These are phyloP conservation scores for Podila clonocystis DNA, from an alignment of 192 early-diverging fungal genomes.

Conservation along the genomic window DNA sequence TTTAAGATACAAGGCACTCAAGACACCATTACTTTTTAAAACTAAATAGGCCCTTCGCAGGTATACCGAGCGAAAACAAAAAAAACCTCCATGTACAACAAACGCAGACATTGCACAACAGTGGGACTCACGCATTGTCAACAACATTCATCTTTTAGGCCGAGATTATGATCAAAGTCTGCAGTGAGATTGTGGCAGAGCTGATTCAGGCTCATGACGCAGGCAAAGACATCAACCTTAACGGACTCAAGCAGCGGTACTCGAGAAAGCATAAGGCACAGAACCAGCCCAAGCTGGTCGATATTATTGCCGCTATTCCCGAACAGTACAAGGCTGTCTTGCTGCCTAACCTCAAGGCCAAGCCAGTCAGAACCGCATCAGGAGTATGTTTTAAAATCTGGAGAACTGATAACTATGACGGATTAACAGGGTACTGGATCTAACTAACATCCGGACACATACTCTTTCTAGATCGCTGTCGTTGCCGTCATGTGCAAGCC, in stretches of 20 bases:
- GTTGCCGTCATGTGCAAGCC: slow-evolving; percentile 98
- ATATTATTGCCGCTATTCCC: slow-evolving; percentile 98
- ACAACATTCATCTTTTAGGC: slow-evolving; percentile 42
- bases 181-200: slow-evolving; percentile 92
- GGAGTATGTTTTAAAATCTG: slow-evolving; percentile 64
- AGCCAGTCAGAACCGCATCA: slow-evolving; percentile 95
- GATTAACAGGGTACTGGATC: too few species aligned
- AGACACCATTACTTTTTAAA: background rate
- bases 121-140: background rate
- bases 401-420: background rate
- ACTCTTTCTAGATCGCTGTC: slow-evolving; percentile 80
- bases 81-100: slow-evolving; percentile 5
- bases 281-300: slow-evolving; percentile 93
- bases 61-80: slow-evolving; percentile 9
- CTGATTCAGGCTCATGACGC: slow-evolving; percentile 75
- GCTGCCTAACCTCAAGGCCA: slow-evolving; percentile 90
- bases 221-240: slow-evolving; percentile 87
- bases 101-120: background rate
- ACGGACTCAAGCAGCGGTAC: slow-evolving; percentile 81
- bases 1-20: background rate
- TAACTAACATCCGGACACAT: background rate
- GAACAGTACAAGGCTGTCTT: slow-evolving; percentile 89
- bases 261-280: slow-evolving; percentile 78
- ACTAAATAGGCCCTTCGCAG: slow-evolving; percentile 28
- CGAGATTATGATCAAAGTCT: slow-evolving; percentile 86